Percentiles rank a stretch among this genome's conserved stretches.
phyloP scores from a whole-genome alignment of 768 basidiomycete genomes.

The Tulasnella sp. region DNA sequence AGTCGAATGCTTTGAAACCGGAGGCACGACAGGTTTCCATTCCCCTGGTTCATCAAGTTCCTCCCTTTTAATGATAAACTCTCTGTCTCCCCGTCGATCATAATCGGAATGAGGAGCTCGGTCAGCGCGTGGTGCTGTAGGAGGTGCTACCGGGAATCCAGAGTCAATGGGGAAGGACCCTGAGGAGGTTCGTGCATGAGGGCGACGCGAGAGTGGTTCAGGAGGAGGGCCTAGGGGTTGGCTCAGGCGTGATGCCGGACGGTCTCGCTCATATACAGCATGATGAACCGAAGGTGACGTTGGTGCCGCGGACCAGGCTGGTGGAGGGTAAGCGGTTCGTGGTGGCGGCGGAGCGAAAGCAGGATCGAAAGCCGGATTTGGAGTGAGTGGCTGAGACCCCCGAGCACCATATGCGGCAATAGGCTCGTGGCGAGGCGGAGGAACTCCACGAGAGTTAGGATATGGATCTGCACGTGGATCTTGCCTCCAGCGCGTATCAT shows the following conservation, averaged over 20 bases:
- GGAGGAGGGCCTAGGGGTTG: not conserved
- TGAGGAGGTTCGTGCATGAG: not conserved
- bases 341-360: not conserved
- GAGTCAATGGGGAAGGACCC: not conserved
- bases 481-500: not conserved
- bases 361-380: not conserved
- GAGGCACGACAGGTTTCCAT: not conserved
- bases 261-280: not conserved
- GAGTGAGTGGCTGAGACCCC: not conserved
- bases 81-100: not conserved
- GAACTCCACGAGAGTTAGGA: not conserved
- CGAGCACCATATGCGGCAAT: not conserved
- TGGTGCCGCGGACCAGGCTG: not conserved
- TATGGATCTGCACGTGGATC: not conserved
- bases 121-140: not conserved
- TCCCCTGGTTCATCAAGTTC: not conserved
- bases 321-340: not conserved
- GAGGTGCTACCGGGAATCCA: not conserved
- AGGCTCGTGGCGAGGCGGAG: not conserved
- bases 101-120: not conserved
- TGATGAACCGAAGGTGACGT: not conserved
- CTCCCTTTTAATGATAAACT: not conserved
- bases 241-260: not conserved
- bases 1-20: constrained; percentile 1
- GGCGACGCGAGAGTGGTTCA: not conserved